These are phyloP conservation scores for Prunella vulgaris DNA, from an alignment of 257 asterid genomes.

Conservation along the genomic window DNA sequence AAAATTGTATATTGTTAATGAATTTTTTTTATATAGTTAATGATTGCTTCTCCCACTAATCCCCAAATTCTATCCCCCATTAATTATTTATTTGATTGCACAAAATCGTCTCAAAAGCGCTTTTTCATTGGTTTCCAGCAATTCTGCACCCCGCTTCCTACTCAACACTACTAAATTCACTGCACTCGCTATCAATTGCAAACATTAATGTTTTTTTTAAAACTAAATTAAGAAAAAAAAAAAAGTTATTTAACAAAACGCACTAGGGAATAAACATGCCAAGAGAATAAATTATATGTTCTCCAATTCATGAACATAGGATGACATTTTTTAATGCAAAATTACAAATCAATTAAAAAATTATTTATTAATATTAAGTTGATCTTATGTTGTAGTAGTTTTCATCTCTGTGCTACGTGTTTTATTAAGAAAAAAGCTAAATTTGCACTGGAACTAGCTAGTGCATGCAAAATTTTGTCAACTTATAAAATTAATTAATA, in stretches of 20 bases:
- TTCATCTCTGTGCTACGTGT: too few relatives aligned
- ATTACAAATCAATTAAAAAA: too few relatives aligned
- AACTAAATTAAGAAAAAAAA: not conserved
- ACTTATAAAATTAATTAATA: too few relatives aligned
- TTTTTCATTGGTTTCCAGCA: slow-evolving; percentile 27
- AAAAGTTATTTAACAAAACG: not conserved
- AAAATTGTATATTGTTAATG: slow-evolving; percentile 34
- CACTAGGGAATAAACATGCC: not conserved
- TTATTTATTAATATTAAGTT: too few relatives aligned
- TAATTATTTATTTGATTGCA: slow-evolving; percentile 14
- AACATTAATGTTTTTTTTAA: not conserved
- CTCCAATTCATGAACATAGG: not conserved
- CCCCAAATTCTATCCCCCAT: slow-evolving; percentile 17
- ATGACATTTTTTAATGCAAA: too few relatives aligned
- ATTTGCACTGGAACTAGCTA: not conserved
- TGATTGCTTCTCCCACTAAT: slow-evolving; percentile 46
- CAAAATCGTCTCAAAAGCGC: slow-evolving; percentile 9
- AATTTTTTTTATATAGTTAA: slow-evolving; percentile 33
- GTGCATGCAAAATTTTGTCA: not conserved
- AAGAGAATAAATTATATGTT: not conserved
- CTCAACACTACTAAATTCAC: slow-evolving; percentile 14
- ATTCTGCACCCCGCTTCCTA: slow-evolving; percentile 18
- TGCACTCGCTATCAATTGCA: slow-evolving; percentile 18
- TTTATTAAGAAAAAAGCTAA: not conserved
- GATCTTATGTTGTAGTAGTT: too few relatives aligned